Conservation (phyloP, 2,329 filamentous ascomycete genomes). For the Ascochyta koolunga region DNA sequence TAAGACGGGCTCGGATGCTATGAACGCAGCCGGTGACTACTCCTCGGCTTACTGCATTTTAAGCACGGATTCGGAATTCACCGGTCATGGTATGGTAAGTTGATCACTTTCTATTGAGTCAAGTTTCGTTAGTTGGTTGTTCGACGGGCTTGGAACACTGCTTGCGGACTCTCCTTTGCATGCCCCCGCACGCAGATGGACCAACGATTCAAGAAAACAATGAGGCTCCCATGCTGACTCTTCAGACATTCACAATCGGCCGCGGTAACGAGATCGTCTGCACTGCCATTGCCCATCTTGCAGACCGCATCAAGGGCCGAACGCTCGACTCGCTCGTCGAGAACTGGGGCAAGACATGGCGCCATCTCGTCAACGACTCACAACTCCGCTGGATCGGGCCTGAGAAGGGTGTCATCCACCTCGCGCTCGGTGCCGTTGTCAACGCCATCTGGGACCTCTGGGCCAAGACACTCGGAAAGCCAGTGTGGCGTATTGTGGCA, state of each 20-base stretch:
- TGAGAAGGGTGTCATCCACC: constrained; percentile 92
- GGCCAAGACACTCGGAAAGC: constrained; percentile 85
- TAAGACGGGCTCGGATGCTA: constrained; percentile 95
- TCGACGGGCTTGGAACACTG: no score
- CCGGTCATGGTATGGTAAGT: constrained; percentile 78
- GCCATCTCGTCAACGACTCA: constrained; percentile 87
- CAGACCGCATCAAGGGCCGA: constrained; percentile 74
- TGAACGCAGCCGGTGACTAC: constrained; percentile 94
- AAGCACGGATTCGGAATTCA: constrained; percentile 73
- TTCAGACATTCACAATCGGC: constrained; percentile 76
- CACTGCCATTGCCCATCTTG: constrained; percentile 78
- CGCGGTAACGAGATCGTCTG: constrained; percentile 94
- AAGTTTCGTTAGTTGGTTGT: no score
- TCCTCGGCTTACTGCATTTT: constrained; percentile 94
- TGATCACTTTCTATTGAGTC: neutral
- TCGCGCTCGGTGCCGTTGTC: constrained; percentile 85
- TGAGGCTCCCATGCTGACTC: constrained; percentile 2
- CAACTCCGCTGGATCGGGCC: constrained; percentile 94
- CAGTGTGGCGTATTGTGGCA: constrained; percentile 86
- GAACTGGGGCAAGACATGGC: constrained; percentile 89
- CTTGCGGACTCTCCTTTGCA: no score
- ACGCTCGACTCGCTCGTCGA: constrained; percentile 77
- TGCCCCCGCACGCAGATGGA: neutral
- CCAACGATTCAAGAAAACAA: neutral
- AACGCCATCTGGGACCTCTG: constrained; percentile 97